A percentile compares a stretch with the other conserved stretches of the same genome.
Evolutionary conservation across 2,329 filamentous ascomycete genomes (phyloP).

Genomic region (Chrysosporium queenslandicum): DNA sequence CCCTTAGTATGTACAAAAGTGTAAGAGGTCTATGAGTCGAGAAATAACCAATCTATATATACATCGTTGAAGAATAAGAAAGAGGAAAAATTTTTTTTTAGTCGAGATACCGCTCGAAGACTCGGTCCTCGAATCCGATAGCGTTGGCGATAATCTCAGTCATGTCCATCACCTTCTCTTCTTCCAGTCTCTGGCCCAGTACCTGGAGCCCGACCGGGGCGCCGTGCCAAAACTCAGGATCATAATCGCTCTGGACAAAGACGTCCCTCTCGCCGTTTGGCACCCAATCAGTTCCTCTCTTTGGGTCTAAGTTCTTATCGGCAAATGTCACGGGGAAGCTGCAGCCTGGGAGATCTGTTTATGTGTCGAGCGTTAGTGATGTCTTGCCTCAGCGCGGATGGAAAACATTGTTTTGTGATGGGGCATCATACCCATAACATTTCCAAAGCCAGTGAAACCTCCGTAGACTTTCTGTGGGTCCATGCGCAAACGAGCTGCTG

Average conservation of each 20-base stretch:
- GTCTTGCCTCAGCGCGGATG: not conserved
- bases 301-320: slow-evolving; percentile 26
- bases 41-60: not conserved
- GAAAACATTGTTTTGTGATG: not conserved
- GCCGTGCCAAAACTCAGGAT: slow-evolving; percentile 41
- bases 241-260: slow-evolving; percentile 28
- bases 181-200: slow-evolving; percentile 40
- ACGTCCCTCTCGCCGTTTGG: slow-evolving; percentile 21
- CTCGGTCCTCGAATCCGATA: slow-evolving; percentile 6
- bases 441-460: slow-evolving; percentile 21
- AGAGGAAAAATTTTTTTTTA: not conserved
- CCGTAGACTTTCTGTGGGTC: slow-evolving; percentile 20
- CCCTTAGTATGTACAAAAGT: not conserved
- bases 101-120: not conserved
- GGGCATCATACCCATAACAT: slow-evolving; percentile 16
- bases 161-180: slow-evolving; percentile 39
- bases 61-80: not conserved
- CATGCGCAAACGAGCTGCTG: slow-evolving; percentile 16
- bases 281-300: slow-evolving; percentile 22
- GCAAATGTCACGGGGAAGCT: slow-evolving; percentile 43
- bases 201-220: slow-evolving; percentile 42
- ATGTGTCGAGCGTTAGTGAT: not conserved
- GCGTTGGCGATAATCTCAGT: slow-evolving; percentile 20
- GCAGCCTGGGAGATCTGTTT: slow-evolving; percentile 10
- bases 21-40: not conserved